phyloP scores from a whole-genome alignment of 23 red algal genomes.

The Pyropia haitanensis region DNA sequence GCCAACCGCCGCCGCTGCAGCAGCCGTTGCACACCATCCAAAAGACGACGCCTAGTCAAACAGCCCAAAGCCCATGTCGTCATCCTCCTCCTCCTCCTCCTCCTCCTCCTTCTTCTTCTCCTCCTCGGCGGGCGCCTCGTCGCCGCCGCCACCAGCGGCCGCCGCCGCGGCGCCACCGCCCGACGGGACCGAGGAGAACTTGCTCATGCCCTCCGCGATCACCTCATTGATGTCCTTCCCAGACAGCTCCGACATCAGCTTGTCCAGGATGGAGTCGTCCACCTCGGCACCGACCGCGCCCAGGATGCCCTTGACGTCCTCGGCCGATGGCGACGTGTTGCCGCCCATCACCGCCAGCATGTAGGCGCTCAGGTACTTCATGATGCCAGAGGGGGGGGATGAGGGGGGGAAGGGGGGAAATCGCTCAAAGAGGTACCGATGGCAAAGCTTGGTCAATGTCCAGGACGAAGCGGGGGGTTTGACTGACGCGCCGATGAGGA shows the following conservation, averaged over 20 bases:
- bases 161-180: slow-evolving; percentile 36
- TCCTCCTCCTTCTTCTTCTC: slow-evolving; percentile 47
- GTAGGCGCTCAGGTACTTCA: slow-evolving; percentile 90
- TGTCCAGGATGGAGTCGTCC: slow-evolving; percentile 39
- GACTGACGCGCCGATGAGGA: too few relatives aligned
- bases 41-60: slow-evolving; percentile 55
- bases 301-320: slow-evolving; percentile 81
- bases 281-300: slow-evolving; percentile 61
- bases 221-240: slow-evolving; percentile 68
- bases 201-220: slow-evolving; percentile 62
- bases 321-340: slow-evolving; percentile 42
- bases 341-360: slow-evolving; percentile 71
- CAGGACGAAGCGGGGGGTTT: too few relatives aligned
- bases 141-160: slow-evolving; percentile 17
- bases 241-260: slow-evolving; percentile 41
- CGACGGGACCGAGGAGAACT: slow-evolving; percentile 73
- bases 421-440: too few relatives aligned
- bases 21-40: too few relatives aligned
- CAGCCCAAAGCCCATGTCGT: slow-evolving; percentile 68
- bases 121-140: slow-evolving; percentile 27
- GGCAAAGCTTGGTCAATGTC: too few relatives aligned
- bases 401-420: too few relatives aligned
- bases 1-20: too few relatives aligned
- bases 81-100: slow-evolving; percentile 65
- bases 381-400: not conserved